Evolutionary conservation across 805 yeast genomes (phyloP).

Genomic region (Nakazawaea holstii): DNA sequence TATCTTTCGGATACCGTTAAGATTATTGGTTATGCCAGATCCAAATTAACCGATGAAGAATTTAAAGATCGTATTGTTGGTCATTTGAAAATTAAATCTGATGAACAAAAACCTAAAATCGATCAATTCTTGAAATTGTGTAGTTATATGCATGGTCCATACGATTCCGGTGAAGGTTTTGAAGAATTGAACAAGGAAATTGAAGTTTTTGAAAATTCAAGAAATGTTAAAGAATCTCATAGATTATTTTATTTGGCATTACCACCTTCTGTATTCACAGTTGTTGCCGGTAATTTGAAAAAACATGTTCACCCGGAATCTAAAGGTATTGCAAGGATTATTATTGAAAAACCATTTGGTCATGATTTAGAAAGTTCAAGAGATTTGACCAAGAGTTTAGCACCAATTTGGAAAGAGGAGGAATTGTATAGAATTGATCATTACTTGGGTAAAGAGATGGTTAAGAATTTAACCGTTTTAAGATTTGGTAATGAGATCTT

Average conservation of each 20-base stretch:
- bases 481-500: constrained; percentile 90
- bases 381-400: constrained; percentile 67
- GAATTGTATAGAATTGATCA: constrained; percentile 96
- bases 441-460: constrained; percentile 97
- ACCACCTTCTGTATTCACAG: constrained; percentile 88
- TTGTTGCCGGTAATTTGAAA: constrained; percentile 72
- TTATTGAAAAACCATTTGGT: constrained; percentile 97
- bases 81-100: constrained; percentile 44
- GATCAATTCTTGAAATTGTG: constrained; percentile 63
- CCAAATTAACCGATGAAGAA: constrained; percentile 62
- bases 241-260: constrained; percentile 88
- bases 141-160: constrained; percentile 70
- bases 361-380: constrained; percentile 79
- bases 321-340: constrained; percentile 70
- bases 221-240: constrained; percentile 49
- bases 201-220: constrained; percentile 50
- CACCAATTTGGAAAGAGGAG: constrained; percentile 85
- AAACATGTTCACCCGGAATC: constrained; percentile 55
- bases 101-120: constrained; percentile 31
- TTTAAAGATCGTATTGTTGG: constrained; percentile 62
- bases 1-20: constrained; percentile 62
- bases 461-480: constrained; percentile 82
- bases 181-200: constrained; percentile 47
- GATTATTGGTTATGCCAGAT: constrained; percentile 91
- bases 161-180: constrained; percentile 79